Evolutionary conservation across 139 green algal genomes (phyloP), one percentile per base, ranked within the genome.

Genomic region (Chloropicon primus): DNA sequence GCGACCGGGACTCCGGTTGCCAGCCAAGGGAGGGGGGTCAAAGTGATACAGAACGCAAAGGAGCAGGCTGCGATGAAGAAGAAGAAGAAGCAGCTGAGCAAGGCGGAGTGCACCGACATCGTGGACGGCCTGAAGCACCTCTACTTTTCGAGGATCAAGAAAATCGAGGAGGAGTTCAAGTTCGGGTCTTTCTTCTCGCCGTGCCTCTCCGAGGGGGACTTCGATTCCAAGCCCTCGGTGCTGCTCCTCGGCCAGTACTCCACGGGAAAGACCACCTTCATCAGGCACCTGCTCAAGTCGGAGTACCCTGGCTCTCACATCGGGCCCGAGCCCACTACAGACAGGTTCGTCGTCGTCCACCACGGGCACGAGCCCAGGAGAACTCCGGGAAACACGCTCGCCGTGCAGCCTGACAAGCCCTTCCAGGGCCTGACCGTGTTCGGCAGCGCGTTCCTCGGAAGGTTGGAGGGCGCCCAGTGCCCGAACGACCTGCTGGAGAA

Each of bases 181-280:
- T 62, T 62, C 41, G 41, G 41, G 10, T 62, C 41, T 17, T 62
- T 62, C 41, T 62, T 62, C 17, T 62, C 41, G 10, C 41, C 41
- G 5, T 62, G 41, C 41, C 41, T 62, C 41, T n/a, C 10, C 41
- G 41, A 62, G 41, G 41, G 41, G 5, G 71, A 74, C 23, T 28
- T 74, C 71, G 24, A 74, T 3, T 25, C 71, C 23, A 74, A 74
- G 24, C 71, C 71, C 23, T 25, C 71, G 5, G 71, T 74, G 23
- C 71, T 74, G 5, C 71, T 74, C 5, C n/a, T 74, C 24, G 71
- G 71, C 17, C 71, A 74, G 71, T 74, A 74, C 24, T 74, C 71
- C 71, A 74, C 71, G 71, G 71, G 71, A 25, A 74, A 74, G 71
- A 74, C 71, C 5, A 74, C 71, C 71, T 74, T 74, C 24, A 74